Evolutionary conservation across 2,329 filamentous ascomycete species (phyloP), one percentile per base, ranked within the genome.

Genomic region (Alternaria gansuensis): DNA sequence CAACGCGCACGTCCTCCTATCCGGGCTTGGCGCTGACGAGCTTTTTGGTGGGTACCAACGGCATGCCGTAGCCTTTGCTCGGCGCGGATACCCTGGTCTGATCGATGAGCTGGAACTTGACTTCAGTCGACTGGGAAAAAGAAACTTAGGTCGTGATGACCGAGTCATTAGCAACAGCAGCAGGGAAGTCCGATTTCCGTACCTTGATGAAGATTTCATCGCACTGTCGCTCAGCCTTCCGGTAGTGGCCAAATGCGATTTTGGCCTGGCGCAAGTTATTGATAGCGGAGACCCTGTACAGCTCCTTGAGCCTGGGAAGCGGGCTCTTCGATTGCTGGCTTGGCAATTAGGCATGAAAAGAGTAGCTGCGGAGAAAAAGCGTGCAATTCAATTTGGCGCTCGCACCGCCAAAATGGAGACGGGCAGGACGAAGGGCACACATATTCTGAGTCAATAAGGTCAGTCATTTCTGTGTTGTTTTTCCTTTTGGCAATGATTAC

Each of bases 101-200:
- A 80, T 93, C 4, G 86, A 91, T 1, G 94, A 99, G 77, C 85
- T 99, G 5, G 87, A 90, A 59, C 83, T 98, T 3, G 95, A 99
- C 62, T 89, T 98, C 36, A 83, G 86, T 46, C 87, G 96, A 24
- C 86, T 99, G 1, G 93, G 94, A 1, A 92, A 95, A 78, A 87
- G 95, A n/a, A 99, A 99, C 66, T 84, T 99, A 7, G 96, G 95
- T 4, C 88, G 95, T 9, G 95, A 99, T 72, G 96, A 99, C 77
- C 87, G 95, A 24, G 90, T 93, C 17, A 92, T 97, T 77, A 89
- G 92, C 2, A 86, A 96, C 72, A 98, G 93, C 90, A 88, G 91
- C 13, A 89, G 89, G 60, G 95, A 99, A 78, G 90, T 90, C 31
- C 86, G 95, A 34, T 97, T 96, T 73, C 95, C 96, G 0, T 99